A percentile compares a stretch with the other conserved stretches of the same genome.
phyloP scores from a whole-genome alignment of 495 filamentous ascomycete genomes.

The Lichenothelia convexa region DNA sequence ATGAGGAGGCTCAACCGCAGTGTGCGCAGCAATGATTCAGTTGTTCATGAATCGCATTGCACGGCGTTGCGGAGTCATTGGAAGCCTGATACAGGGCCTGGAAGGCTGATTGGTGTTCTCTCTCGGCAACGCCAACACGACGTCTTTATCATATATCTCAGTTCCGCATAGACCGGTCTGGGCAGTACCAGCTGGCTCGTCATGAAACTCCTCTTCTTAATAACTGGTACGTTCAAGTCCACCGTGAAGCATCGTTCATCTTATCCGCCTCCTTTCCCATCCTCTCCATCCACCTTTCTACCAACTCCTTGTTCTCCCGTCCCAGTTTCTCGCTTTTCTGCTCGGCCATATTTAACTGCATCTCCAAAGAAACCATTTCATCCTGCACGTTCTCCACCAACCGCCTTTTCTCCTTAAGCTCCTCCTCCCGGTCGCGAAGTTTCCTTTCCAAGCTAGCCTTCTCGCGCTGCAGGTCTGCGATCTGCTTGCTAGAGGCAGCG shows the following conservation, averaged over 20 bases:
- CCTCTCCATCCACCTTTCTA: conserved; percentile 78
- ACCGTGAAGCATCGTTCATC: conserved; percentile 49
- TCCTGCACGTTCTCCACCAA: conserved; percentile 78
- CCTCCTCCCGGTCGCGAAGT: conserved; percentile 66
- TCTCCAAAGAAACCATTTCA: conserved; percentile 65
- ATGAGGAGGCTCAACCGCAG: conserved; percentile 36
- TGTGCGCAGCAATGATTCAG: conserved; percentile 87
- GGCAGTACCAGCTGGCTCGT: too few relatives aligned
- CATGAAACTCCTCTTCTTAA: too few relatives aligned
- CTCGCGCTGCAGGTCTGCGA: conserved; percentile 45
- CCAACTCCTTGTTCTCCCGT: conserved; percentile 72
- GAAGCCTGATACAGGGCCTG: too few relatives aligned
- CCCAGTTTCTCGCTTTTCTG: conserved; percentile 46
- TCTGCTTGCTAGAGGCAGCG: conserved; percentile 28
- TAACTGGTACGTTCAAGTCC: too few relatives aligned
- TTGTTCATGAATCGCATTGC: too few relatives aligned
- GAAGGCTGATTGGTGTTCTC: too few relatives aligned
- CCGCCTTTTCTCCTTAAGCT: conserved; percentile 64
- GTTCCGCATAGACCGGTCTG: too few relatives aligned
- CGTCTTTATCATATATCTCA: too few relatives aligned
- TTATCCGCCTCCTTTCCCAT: conserved; percentile 72
- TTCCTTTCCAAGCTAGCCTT: conserved; percentile 38
- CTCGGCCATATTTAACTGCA: conserved; percentile 76
- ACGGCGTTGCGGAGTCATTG: too few relatives aligned
- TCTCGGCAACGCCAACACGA: too few relatives aligned